phyloP scores from a whole-genome alignment of 208 protist species.

The Angomonas desouzai region DNA sequence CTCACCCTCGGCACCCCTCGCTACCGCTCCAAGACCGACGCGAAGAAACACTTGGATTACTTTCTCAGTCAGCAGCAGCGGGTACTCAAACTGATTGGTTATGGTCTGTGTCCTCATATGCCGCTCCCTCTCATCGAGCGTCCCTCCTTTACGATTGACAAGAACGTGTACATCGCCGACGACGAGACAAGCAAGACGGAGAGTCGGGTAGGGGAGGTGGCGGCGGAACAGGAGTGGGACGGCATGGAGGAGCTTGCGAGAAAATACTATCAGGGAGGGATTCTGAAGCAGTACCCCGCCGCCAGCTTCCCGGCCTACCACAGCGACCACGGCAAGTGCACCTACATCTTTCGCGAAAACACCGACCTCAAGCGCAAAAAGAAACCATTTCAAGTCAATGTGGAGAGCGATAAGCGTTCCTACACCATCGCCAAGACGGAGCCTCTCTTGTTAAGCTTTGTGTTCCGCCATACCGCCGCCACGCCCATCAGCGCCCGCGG shows the following conservation, averaged over 20 bases:
- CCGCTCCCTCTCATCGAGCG: conserved; percentile 53
- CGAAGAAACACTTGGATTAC: conserved; percentile 31
- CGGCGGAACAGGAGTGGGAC: conserved; percentile 55
- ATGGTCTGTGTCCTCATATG: conserved; percentile 67
- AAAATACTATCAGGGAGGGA: conserved; percentile 15
- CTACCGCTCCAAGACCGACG: conserved; percentile 38
- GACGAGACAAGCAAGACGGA: conserved; percentile 28
- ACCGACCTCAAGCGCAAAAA: neutral
- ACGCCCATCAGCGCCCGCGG: conserved; percentile 36
- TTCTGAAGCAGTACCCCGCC: conserved; percentile 14
- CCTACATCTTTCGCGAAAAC: conserved; percentile 5
- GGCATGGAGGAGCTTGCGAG: conserved; percentile 50
- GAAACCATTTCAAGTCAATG: neutral
- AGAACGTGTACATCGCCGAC: conserved; percentile 60
- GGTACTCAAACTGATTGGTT: conserved; percentile 43
- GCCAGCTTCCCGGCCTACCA: conserved; percentile 21
- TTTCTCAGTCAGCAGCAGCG: conserved; percentile 52
- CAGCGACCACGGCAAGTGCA: conserved; percentile 1
- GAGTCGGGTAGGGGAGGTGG: conserved; percentile 33
- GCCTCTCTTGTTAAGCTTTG: conserved; percentile 57
- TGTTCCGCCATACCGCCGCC: conserved; percentile 60
- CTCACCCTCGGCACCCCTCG: conserved; percentile 49
- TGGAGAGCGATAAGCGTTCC: conserved; percentile 12
- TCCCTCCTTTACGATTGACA: conserved; percentile 40
- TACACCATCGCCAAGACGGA: conserved; percentile 50